Evolutionary conservation across 352 stramenopile genomes (phyloP).

Genomic region (Aphanomyces astaci): DNA sequence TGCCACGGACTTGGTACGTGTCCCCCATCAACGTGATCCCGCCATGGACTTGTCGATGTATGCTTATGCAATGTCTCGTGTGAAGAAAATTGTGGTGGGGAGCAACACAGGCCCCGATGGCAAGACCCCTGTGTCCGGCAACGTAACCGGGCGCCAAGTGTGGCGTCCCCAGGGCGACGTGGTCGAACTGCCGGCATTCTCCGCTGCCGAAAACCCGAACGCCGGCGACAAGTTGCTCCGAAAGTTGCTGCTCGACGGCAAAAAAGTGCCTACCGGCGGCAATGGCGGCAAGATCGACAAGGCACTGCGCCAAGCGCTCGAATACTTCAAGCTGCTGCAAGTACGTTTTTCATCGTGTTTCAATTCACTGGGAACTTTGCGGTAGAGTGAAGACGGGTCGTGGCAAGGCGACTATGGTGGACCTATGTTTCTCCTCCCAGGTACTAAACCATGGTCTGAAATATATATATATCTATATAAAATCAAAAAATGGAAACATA

Average conservation of each 20-base stretch:
- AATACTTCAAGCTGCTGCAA: constrained; percentile 85
- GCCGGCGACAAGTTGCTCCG: constrained; percentile 35
- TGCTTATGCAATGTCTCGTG: background rate
- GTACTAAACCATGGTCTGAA: too few species aligned
- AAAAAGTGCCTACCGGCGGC: constrained; percentile 18
- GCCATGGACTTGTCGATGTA: too few species aligned
- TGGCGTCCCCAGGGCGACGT: constrained; percentile 19
- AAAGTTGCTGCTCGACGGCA: constrained; percentile 44
- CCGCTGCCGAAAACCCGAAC: constrained; percentile 36
- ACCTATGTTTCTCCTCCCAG: constrained; percentile 87
- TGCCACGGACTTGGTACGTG: constrained; percentile 15
- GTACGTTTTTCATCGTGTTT: background rate
- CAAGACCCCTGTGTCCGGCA: constrained; percentile 16
- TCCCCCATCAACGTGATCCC: background rate
- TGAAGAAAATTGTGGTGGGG: constrained; percentile 17
- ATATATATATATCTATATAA: too few species aligned
- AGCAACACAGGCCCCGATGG: constrained; percentile 14
- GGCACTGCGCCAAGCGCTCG: constrained; percentile 44
- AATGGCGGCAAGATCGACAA: constrained; percentile 18
- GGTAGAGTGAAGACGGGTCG: constrained; percentile 64
- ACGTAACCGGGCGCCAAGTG: constrained; percentile 18
- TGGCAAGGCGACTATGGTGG: constrained; percentile 88
- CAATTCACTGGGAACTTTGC: background rate
- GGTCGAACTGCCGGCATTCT: constrained; percentile 26
- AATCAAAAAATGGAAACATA: too few species aligned